A percentile compares a stretch with the other conserved stretches of the same genome.
phyloP scores from a whole-genome alignment of 306 rosid species.

The Datisca glomerata region DNA sequence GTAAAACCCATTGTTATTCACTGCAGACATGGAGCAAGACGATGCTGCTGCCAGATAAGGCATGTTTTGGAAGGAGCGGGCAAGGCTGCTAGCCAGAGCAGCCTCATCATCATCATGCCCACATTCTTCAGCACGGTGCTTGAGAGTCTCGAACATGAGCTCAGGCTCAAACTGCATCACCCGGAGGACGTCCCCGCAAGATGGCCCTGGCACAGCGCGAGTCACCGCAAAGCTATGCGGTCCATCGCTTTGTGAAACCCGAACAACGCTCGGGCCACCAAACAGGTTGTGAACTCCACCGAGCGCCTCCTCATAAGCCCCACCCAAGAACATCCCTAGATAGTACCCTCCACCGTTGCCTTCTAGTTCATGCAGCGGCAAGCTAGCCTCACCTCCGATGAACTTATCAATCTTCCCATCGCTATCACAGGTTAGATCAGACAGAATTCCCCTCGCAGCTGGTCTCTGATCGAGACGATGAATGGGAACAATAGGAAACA shows the following conservation, averaged over 20 bases:
- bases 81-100: constrained; percentile 32
- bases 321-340: constrained; percentile 96
- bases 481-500: constrained; percentile 74
- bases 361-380: constrained; percentile 74
- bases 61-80: constrained; percentile 58
- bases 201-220: constrained; percentile 60
- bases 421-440: constrained; percentile 92
- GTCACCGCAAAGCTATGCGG: constrained; percentile 94
- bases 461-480: constrained; percentile 85
- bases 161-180: constrained; percentile 97
- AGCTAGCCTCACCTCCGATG: constrained; percentile 62
- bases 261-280: constrained; percentile 79
- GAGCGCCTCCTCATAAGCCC: constrained; percentile 99
- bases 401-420: constrained; percentile 91
- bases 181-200: constrained; percentile 78
- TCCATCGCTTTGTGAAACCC: constrained; percentile 86
- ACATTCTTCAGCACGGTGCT: constrained; percentile 68
- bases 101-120: constrained; percentile 25
- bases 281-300: constrained; percentile 95
- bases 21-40: constrained; percentile 43
- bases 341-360: constrained; percentile 47
- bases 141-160: constrained; percentile 92
- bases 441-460: constrained; percentile 39
- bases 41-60: constrained; percentile 44
- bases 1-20: constrained; percentile 40